A percentile compares a stretch with the other conserved stretches of the same genome.
Conservation (phyloP, 2,329 filamentous ascomycete genomes). For the Zymoseptoria passerinii region DNA sequence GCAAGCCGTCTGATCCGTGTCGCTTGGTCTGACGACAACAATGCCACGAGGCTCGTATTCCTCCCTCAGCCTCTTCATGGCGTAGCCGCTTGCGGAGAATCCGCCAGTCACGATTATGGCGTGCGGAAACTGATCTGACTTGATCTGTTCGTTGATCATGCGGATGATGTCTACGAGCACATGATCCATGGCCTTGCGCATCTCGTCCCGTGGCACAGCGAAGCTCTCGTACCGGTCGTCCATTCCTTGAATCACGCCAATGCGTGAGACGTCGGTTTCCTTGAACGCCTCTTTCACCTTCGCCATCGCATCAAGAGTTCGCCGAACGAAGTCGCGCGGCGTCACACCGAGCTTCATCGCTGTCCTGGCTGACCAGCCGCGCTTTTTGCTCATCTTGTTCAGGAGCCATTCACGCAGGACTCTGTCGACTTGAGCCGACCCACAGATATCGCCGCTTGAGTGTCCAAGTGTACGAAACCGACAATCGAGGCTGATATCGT, state of each 20-base stretch:
- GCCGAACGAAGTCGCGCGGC: constrained; percentile 5
- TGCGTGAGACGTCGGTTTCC: background rate
- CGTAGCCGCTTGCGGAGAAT: constrained; percentile 6
- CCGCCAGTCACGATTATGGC: constrained; percentile 9
- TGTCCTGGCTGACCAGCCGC: background rate
- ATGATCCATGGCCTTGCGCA: constrained; percentile 4
- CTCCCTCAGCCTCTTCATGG: constrained; percentile 3
- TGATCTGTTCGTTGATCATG: constrained; percentile 1
- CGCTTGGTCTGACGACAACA: constrained; percentile 2
- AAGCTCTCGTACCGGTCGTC: background rate
- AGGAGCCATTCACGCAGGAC: constrained; percentile 1
- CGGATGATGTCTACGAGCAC: constrained; percentile 1
- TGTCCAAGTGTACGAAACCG: constrained; percentile 3
- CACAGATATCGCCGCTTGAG: constrained; percentile 8
- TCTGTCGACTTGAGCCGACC: constrained; percentile 7
- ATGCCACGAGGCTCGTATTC: constrained; percentile 2
- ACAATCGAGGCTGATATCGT: constrained; percentile 2
- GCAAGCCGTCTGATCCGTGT: background rate
- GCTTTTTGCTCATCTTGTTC: background rate
- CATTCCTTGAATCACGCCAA: background rate
- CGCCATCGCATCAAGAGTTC: constrained; percentile 2
- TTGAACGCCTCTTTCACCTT: constrained; percentile 3
- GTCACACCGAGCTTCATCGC: background rate
- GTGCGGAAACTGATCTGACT: background rate
- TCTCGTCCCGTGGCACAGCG: background rate